These are phyloP conservation scores for Dillenia turbinata DNA, from an alignment of 164 flowering plant species.

Conservation along the genomic window DNA sequence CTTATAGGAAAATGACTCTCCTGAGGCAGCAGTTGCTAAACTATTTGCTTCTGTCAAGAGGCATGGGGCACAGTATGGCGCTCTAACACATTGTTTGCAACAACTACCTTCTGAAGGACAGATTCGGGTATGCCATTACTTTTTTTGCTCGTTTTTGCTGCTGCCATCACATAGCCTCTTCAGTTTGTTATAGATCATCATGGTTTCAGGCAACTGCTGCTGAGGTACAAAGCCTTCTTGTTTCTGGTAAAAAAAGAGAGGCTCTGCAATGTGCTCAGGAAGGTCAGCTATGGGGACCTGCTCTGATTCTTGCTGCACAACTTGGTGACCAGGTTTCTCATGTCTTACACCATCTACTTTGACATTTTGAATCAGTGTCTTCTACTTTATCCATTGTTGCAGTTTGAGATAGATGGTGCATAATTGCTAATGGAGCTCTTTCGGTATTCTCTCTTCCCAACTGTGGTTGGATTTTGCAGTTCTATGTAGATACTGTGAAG, in stretches of 20 bases:
- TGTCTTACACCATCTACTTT: not conserved
- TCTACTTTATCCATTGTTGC: not conserved
- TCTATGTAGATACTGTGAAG: constrained; percentile 82
- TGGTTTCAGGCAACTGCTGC: constrained; percentile 70
- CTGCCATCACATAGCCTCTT: not conserved
- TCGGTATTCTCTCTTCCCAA: too few species aligned
- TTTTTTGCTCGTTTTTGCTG: not conserved
- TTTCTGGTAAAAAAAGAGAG: constrained; percentile 83
- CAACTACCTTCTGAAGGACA: constrained; percentile 79
- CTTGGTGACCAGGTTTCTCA: constrained; percentile 82
- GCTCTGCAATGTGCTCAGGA: constrained; percentile 89
- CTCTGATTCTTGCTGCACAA: constrained; percentile 83
- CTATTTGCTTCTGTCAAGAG: constrained; percentile 80
- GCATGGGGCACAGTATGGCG: constrained; percentile 45
- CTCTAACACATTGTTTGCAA: constrained; percentile 59
- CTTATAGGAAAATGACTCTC: constrained; percentile 68
- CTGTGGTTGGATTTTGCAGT: constrained; percentile 40
- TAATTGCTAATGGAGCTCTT: too few species aligned
- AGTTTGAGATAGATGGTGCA: not conserved
- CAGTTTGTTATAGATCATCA: constrained; percentile 2
- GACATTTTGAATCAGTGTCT: too few species aligned
- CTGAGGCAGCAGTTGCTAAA: constrained; percentile 82
- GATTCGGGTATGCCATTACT: constrained; percentile 40
- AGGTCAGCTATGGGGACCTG: constrained; percentile 97
- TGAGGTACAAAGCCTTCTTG: constrained; percentile 91